Conservation (phyloP, 805 yeast genomes). For the Saccharomycopsis malanga region DNA sequence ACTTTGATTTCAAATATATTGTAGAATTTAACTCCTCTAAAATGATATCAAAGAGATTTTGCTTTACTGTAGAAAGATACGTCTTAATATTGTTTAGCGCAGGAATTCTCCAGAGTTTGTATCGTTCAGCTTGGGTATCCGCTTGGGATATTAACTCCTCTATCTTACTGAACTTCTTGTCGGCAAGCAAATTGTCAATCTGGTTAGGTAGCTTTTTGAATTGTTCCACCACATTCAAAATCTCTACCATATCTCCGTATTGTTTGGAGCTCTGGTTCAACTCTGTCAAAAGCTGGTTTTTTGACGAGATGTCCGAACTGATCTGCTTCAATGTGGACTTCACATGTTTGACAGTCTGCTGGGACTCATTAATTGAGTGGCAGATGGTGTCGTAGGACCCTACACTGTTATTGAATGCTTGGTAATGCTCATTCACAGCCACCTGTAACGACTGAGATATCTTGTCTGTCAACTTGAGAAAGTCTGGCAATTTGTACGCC, state of each 20-base stretch:
- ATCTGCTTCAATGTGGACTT: conserved; percentile 43
- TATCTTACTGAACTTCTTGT: conserved; percentile 61
- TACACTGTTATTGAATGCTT: conserved; percentile 76
- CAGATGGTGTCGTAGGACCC: conserved; percentile 77
- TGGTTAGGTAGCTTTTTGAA: conserved; percentile 51
- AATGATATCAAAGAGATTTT: conserved; percentile 58
- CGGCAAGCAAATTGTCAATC: conserved; percentile 62
- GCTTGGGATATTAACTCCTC: conserved; percentile 46
- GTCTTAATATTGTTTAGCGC: conserved; percentile 45
- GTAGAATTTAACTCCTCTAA: conserved; percentile 72
- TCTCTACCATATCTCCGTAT: conserved; percentile 62
- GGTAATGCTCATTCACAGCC: conserved; percentile 77
- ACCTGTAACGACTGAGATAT: conserved; percentile 51
- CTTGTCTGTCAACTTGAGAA: conserved; percentile 49
- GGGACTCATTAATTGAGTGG: conserved; percentile 56
- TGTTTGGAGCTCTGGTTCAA: conserved; percentile 55
- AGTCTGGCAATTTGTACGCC: conserved; percentile 66
- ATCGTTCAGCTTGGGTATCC: conserved; percentile 39
- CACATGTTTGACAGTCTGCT: conserved; percentile 44
- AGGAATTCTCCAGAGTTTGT: conserved; percentile 50
- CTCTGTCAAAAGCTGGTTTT: conserved; percentile 53
- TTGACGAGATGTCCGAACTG: conserved; percentile 42
- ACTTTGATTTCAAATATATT: conserved; percentile 41
- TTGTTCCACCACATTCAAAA: conserved; percentile 59
- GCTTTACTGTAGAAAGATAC: conserved; percentile 49